phyloP scores from a whole-genome alignment of 192 early-diverging fungal genomes.

The Coemansia sp. region DNA sequence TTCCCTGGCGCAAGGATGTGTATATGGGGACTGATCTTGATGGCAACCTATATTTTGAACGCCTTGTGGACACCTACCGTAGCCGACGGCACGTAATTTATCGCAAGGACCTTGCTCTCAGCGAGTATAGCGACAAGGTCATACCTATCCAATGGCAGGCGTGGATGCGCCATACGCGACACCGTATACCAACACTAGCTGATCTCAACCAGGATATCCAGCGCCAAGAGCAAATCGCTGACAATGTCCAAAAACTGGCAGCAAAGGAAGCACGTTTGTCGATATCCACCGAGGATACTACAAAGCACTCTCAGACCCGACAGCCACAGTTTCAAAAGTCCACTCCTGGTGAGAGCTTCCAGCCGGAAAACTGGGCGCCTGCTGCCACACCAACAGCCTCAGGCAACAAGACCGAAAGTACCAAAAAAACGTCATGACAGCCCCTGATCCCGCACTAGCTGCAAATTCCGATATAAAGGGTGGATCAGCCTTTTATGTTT shows the following conservation, averaged over 20 bases:
- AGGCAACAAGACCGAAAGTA: background rate
- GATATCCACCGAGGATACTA: background rate
- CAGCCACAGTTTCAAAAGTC: constrained; percentile 23
- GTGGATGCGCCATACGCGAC: constrained; percentile 53
- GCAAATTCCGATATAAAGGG: background rate
- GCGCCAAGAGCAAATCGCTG: constrained; percentile 31
- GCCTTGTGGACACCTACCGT: constrained; percentile 16
- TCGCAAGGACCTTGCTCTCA: constrained; percentile 19
- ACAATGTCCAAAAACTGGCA: constrained; percentile 22
- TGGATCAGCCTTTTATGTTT: background rate
- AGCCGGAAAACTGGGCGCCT: constrained; percentile 37
- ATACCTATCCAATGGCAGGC: constrained; percentile 56
- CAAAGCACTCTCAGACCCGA: background rate
- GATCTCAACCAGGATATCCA: constrained; percentile 37
- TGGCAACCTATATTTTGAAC: constrained; percentile 53
- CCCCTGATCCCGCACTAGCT: background rate
- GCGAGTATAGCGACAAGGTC: constrained; percentile 36
- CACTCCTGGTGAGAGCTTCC: constrained; percentile 27
- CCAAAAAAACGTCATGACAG: background rate
- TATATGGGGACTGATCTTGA: constrained; percentile 41
- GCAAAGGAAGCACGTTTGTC: constrained; percentile 3
- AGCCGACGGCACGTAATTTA: constrained; percentile 39
- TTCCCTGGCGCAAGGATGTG: constrained; percentile 47
- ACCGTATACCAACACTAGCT: constrained; percentile 20
- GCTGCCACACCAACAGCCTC: background rate